These are phyloP conservation scores for Xylaria venustula DNA, from an alignment of 495 filamentous ascomycete species.

Conservation along the genomic window DNA sequence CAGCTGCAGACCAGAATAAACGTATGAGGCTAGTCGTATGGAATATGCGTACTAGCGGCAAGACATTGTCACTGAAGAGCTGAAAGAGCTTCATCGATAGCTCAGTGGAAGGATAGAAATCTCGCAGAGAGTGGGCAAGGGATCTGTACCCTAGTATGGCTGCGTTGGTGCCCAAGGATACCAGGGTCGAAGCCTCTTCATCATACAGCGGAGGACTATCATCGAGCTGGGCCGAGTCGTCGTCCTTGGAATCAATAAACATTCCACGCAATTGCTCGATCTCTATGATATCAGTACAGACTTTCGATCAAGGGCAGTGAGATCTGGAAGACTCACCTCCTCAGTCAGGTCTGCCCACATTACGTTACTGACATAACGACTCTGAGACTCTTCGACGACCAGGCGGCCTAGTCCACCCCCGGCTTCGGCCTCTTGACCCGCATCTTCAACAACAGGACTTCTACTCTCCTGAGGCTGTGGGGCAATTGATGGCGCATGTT, in stretches of 20 bases:
- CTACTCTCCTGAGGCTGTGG: neutral
- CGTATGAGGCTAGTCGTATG: constrained; percentile 50
- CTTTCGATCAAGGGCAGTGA: neutral
- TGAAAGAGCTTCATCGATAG: constrained; percentile 49
- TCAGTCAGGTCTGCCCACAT: constrained; percentile 15
- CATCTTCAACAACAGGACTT: neutral
- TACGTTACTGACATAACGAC: constrained; percentile 11
- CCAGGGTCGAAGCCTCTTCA: neutral
- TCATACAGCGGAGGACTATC: constrained; percentile 11
- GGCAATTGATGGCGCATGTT: neutral
- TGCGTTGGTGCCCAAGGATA: constrained; percentile 2
- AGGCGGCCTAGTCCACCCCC: constrained; percentile 13
- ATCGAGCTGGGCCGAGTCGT: neutral
- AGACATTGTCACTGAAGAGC: constrained; percentile 51
- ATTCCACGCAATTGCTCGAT: constrained; percentile 15
- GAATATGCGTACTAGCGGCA: constrained; percentile 49
- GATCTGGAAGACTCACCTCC: constrained; percentile 4
- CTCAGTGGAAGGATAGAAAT: constrained; percentile 50
- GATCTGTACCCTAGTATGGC: constrained; percentile 14
- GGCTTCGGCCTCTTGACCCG: neutral
- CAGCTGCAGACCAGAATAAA: constrained; percentile 40
- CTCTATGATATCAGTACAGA: neutral
- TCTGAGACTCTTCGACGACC: constrained; percentile 13
- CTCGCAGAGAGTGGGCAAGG: constrained; percentile 11
- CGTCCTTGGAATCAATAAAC: constrained; percentile 6